Conservation (phyloP, 2,329 filamentous ascomycete genomes). For the Xylariales sp. region DNA sequence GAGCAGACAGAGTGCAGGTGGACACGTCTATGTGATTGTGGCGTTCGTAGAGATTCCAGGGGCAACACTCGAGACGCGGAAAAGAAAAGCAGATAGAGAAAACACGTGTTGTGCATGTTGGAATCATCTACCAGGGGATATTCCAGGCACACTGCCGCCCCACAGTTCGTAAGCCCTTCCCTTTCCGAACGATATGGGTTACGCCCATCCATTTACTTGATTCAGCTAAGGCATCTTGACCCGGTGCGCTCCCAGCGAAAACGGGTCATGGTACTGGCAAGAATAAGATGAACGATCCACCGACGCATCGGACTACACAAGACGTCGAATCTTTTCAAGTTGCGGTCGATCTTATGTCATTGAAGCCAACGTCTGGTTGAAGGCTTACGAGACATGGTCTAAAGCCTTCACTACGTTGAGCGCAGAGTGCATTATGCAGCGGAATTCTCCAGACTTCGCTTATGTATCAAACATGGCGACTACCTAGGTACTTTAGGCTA, state of each 20-base stretch:
- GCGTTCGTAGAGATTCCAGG: neutral
- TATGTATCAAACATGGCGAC: constrained; percentile 6
- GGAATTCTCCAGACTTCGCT: neutral
- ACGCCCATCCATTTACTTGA: constrained; percentile 4
- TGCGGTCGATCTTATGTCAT: too few species aligned
- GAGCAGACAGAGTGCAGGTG: constrained; percentile 1
- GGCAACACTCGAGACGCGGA: neutral
- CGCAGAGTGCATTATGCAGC: too few species aligned
- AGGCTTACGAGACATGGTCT: too few species aligned
- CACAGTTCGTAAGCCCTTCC: constrained; percentile 6
- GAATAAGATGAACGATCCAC: constrained; percentile 1
- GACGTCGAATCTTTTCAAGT: too few species aligned
- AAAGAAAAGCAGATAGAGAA: neutral
- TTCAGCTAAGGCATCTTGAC: constrained; percentile 1
- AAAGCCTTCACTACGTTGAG: too few species aligned
- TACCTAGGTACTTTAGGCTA: constrained; percentile 5
- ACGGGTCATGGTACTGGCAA: neutral
- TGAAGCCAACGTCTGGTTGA: too few species aligned
- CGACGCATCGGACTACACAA: too few species aligned
- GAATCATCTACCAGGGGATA: too few species aligned
- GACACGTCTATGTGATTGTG: constrained; percentile 4
- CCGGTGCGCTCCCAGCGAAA: neutral
- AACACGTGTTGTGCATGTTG: neutral
- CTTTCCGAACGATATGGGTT: constrained; percentile 1
- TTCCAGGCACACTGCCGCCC: too few species aligned